Conservation (phyloP, 2,329 filamentous ascomycete species). For the Neofusicoccum ribis region DNA sequence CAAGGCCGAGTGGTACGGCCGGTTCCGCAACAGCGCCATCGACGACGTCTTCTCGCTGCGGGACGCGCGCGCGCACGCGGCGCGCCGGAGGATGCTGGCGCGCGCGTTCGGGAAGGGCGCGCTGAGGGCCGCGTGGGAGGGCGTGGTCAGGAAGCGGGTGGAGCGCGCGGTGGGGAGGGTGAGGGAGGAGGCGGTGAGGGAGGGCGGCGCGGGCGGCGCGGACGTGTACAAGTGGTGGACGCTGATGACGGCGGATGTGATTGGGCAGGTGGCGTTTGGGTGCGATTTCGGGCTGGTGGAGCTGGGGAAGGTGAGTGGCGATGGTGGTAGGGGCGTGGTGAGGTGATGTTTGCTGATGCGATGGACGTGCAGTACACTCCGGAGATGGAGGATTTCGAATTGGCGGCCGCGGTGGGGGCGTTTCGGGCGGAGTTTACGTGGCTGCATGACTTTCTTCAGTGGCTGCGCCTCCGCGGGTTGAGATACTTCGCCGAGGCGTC, state of each 20-base stretch:
- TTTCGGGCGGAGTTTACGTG: neutral
- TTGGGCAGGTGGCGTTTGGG: slow-evolving; percentile 55
- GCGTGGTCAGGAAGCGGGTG: slow-evolving; percentile 29
- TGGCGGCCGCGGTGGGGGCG: neutral
- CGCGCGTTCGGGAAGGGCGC: slow-evolving; percentile 33
- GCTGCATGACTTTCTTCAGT: neutral
- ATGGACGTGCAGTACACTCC: neutral
- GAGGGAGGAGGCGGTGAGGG: slow-evolving; percentile 31
- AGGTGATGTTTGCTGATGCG: neutral
- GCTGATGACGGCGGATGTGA: slow-evolving; percentile 55
- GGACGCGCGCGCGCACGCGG: neutral
- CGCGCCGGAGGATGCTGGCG: neutral
- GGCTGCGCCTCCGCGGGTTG: neutral
- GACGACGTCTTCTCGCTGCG: neutral
- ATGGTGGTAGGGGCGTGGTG: no score
- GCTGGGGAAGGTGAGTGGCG: neutral
- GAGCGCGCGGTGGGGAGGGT: slow-evolving; percentile 45
- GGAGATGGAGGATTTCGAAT: neutral
- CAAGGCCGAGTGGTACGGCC: slow-evolving; percentile 54
- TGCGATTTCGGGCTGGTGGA: slow-evolving; percentile 12
- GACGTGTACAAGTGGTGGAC: slow-evolving; percentile 53
- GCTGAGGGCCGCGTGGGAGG: slow-evolving; percentile 38
- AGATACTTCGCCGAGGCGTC: no score
- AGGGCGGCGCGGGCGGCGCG: slow-evolving; percentile 33
- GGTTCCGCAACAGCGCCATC: slow-evolving; percentile 55